Evolutionary conservation across 1,284 basidiomycete species (phyloP), one percentile per base, ranked within the genome.

Genomic region (Trametes versicolor): DNA sequence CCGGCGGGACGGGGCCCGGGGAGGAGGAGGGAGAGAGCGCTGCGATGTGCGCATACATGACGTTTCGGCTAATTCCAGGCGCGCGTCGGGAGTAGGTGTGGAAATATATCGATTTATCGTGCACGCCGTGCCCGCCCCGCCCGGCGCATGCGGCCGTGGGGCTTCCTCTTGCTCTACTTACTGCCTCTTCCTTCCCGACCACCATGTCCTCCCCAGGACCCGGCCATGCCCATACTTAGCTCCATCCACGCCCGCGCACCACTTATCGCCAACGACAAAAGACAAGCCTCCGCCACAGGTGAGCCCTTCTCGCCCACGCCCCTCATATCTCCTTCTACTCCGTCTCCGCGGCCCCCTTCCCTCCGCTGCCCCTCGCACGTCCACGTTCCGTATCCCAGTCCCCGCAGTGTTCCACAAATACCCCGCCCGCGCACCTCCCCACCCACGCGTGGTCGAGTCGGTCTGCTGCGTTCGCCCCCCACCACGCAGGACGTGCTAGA

Each of bases 241-340:
- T 36, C 37, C 27, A 51, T 47, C 45, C 12, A 27, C 21, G 13
- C 7, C 23, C 37, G n/a, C n/a, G 15, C 36, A 27, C 29, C 37
- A n/a, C 4, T 17, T 25, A 32, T 57, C 32, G n/a, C 34, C 10
- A 21, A 27, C 32, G 32, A 32, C 64, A 69, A 63, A 62, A 64
- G 62, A 64, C 62, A 66, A 53, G 39, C 45, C 12, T 58, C 60
- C 32, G 47, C 59, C 45, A 37, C 58, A 66, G 68, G 68, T 69
- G 45, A 62, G 68, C 61, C 50, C 29, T 36, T 51, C 58, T 45
- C 49, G 27, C 37, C 56, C 56, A 58, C 56, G 56, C 55, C 32
- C 60, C 37, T n/a, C 29, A 13, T 48, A 47, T 54, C 59, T 48
- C 58, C 58, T 7, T 47, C 23, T 47, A 12, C 51, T 48, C 36